Base-by-base conservation (phyloP, 371 early-diverging fungal genomes). In the Zychaea mexicana region DNA sequence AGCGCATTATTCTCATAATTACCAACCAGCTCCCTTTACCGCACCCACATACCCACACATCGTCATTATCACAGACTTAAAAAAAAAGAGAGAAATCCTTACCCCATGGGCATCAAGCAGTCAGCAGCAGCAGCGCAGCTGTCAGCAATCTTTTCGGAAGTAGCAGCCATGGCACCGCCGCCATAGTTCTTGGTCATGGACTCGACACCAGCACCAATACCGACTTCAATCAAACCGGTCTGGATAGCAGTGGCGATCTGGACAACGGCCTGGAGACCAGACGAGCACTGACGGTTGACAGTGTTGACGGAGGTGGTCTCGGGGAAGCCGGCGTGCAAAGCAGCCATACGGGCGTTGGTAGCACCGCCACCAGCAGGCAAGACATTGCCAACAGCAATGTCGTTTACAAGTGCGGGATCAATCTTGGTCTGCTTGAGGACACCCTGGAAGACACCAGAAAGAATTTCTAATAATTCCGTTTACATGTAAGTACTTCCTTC, bases 141-240 rank as follows among this genome's bases (percentile, higher is more conserved):
- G 28, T 82, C 83, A 62, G 88, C 81, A 60, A 95, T 88, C 68
- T 85, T 86, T 45, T 92, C 92, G 58, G 92, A 91, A 66, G 88
- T 85, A 53, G 87, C 69, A 67, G 87, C 79, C 83, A 94, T 85
- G 72, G 92, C 91, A 22, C 70, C 71, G 42, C 93, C 85, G 52
- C 94, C 94, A 71, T 94, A 96, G 86, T 93, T 88, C 79, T 88
- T 78, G 68, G 96, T 92, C 99, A 99, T 99, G 77, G 93, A 92
- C 77, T 99, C 99, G 55, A 98, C 96, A 83, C 99, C 99, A 46
- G 97, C 99, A 74, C 92, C 94, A 70, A 99, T 95, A 76, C 99
- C 99, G 58, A 96, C 83, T 71, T 96, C 95, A 69, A 98, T 96
- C 84, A 87, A 80, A 71, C 96, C 98, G 36, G 91, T 72, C 79